These are phyloP conservation scores for Russula lepida DNA, from an alignment of 768 basidiomycete genomes.

Conservation along the genomic window DNA sequence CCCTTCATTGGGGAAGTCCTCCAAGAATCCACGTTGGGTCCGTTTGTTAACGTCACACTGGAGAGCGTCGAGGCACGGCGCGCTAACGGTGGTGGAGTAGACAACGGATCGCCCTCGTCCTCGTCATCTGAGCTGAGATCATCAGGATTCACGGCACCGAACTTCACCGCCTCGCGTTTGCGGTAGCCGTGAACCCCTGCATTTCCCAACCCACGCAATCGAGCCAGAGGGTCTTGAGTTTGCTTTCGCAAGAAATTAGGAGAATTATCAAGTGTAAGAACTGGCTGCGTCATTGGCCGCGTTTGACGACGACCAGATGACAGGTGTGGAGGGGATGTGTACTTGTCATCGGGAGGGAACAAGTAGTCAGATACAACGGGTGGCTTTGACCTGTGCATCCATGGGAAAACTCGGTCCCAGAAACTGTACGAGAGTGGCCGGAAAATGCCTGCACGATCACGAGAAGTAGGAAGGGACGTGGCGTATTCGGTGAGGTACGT, in stretches of 20 bases:
- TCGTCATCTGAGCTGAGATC: conserved; percentile 44
- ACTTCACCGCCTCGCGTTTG: conserved; percentile 36
- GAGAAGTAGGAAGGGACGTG: conserved; percentile 38
- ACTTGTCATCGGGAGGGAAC: conserved; percentile 10
- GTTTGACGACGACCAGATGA: conserved; percentile 5
- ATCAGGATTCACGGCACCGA: conserved; percentile 28
- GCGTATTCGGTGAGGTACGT: conserved; percentile 53
- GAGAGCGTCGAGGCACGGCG: conserved; percentile 20
- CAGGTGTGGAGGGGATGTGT: neutral
- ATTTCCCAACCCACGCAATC: conserved; percentile 3
- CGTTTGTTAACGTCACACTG: conserved; percentile 25
- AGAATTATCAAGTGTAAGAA: neutral
- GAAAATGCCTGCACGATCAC: conserved; percentile 49
- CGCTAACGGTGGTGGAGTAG: conserved; percentile 11
- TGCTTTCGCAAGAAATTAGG: conserved; percentile 2
- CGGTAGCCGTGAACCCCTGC: conserved; percentile 28
- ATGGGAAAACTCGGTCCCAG: conserved; percentile 43
- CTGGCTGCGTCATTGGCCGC: neutral
- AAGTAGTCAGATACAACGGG: neutral
- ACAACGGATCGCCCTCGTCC: conserved; percentile 31
- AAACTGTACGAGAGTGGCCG: conserved; percentile 39
- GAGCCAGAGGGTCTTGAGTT: neutral
- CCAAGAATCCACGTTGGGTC: conserved; percentile 1
- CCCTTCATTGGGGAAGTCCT: conserved; percentile 20
- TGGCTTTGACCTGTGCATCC: conserved; percentile 12